Evolutionary conservation across 2,329 filamentous ascomycete species (phyloP).

Genomic region (Colletotrichum horii): DNA sequence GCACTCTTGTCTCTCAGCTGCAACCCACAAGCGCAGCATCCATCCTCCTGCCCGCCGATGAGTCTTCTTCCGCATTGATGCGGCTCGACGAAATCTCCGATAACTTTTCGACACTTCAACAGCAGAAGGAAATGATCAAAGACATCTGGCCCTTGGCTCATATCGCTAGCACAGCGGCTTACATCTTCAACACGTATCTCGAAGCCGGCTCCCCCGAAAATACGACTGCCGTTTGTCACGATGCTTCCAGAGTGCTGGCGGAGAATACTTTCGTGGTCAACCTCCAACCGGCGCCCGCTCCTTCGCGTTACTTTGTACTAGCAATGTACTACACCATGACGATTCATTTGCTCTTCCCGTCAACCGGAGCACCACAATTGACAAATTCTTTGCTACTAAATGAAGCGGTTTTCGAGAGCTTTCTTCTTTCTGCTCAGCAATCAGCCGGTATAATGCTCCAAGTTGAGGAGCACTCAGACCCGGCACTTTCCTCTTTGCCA

Average conservation of each 20-base stretch:
- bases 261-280: background rate
- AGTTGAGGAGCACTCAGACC: background rate
- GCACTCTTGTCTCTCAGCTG: background rate
- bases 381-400: background rate
- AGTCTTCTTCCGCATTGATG: background rate
- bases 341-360: background rate
- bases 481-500: fast-evolving
- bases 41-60: background rate
- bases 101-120: slow-evolving; percentile 40
- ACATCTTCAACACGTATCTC: background rate
- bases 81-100: slow-evolving; percentile 37
- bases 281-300: background rate
- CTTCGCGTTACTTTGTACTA: background rate
- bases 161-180: slow-evolving; percentile 32
- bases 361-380: background rate
- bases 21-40: background rate
- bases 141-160: slow-evolving; percentile 41
- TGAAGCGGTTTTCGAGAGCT: background rate
- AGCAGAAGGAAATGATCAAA: slow-evolving; percentile 36
- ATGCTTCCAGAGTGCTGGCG: background rate
- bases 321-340: background rate
- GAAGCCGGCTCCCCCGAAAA: background rate
- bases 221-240: background rate
- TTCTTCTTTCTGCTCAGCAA: background rate
- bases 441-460: background rate